Conservation (phyloP, 164 flowering plant species). For the Vitis rupestris region DNA sequence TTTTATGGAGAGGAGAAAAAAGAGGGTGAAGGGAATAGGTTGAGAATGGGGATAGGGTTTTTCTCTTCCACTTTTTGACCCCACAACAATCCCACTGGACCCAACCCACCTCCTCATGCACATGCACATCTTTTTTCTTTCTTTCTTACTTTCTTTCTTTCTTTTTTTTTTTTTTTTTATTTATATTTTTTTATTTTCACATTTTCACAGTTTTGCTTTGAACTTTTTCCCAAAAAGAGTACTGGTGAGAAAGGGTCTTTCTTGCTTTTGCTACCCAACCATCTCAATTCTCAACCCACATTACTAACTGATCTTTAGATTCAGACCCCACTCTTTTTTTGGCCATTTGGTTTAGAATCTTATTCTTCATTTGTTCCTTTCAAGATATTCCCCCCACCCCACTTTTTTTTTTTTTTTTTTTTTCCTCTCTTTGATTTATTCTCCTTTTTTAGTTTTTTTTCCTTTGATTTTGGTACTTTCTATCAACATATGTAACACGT, state of each 20-base stretch:
- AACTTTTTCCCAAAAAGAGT: not conserved
- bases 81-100: constrained; percentile 10
- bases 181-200: too few species aligned
- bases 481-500: too few species aligned
- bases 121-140: not conserved
- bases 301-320: not conserved
- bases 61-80: not conserved
- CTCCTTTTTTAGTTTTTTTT: too few species aligned
- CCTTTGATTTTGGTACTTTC: too few species aligned
- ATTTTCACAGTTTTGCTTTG: not conserved
- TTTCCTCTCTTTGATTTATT: not conserved
- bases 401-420: not conserved
- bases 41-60: constrained; percentile 20
- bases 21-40: constrained; percentile 7
- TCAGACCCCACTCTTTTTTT: not conserved
- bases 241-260: not conserved
- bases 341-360: constrained; percentile 2
- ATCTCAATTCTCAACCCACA: not conserved
- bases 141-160: not conserved
- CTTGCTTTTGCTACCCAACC: too few species aligned
- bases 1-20: constrained; percentile 12
- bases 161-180: not conserved
- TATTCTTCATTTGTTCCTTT: constrained; percentile 11
- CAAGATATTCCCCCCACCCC: constrained; percentile 6
- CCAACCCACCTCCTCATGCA: constrained; percentile 4